Base-by-base conservation (phyloP, 2,329 filamentous ascomycete genomes). In the Xylaria sp. region DNA sequence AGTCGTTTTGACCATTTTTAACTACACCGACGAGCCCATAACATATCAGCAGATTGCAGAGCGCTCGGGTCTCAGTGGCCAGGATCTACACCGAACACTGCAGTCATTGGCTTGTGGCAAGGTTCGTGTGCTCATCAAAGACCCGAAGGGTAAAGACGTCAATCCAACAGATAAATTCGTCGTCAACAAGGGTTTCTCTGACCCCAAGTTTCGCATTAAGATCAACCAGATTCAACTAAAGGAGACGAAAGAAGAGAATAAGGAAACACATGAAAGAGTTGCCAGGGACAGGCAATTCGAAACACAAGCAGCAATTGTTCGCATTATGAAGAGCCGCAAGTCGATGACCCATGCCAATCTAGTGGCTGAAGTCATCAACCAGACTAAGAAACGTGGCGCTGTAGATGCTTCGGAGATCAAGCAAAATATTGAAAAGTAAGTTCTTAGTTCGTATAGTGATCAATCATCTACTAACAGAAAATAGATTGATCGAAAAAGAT, bases 181-280 rank as follows among this genome's bases (percentile, higher is more conserved):
- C 0, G 89, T 96, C 72, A 97, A 97, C 79, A 78, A 84, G 46
- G 75, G 76, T 15, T 99, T 99, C 77, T 80, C 80, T 2, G 90
- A 97, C 73, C 84, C 89, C 19, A 96, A 95, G 77, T 91, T 92
- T 77, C 88, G 93, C 60, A 89, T 99, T 79, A 99, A 99, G 82
- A 97, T 99, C 82, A 99, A 98, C 79, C 94, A 97, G 78, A 95
- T 99, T 70, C 95, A 99, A 78, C 85, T 97, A 53, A 96, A 95
- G 78, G 95, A 99, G 79, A 98, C 95, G 0, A 91, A 91, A 71
- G 91, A 94, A 73, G 95, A 99, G 78, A 97, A 97, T 79, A 91
- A 93, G 77, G 92, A 91, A 71, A 98, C 94, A 1, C 93, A 98
- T 77, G 90, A 97, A 77, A 87, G 92, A 45, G 92, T 99, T 4